Evolutionary conservation across 169 alveolate genomes (phyloP).

Genomic region (Theileria annulata): DNA sequence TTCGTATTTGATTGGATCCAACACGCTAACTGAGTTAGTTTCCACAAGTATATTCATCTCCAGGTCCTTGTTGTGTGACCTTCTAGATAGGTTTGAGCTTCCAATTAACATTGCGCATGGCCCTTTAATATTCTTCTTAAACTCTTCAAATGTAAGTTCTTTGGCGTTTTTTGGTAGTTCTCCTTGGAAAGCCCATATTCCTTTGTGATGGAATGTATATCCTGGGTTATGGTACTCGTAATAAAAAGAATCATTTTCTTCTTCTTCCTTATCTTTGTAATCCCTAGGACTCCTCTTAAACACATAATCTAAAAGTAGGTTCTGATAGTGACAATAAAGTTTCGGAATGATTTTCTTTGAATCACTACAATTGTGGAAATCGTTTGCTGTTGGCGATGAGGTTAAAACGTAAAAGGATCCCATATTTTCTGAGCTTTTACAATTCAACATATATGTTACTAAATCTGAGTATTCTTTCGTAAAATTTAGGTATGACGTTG

Average conservation of each 20-base stretch:
- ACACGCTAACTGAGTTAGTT: constrained; percentile 67
- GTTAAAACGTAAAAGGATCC: constrained; percentile 63
- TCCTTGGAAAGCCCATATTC: constrained; percentile 65
- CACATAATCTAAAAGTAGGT: constrained; percentile 14
- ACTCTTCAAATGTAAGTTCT: constrained; percentile 37
- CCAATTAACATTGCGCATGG: constrained; percentile 79
- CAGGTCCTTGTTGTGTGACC: constrained; percentile 73
- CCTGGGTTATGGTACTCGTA: constrained; percentile 55
- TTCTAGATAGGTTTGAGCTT: constrained; percentile 74
- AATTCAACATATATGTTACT: constrained; percentile 38
- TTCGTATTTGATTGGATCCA: constrained; percentile 67
- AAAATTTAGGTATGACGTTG: constrained; percentile 77
- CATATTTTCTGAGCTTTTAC: constrained; percentile 24
- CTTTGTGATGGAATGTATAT: constrained; percentile 72
- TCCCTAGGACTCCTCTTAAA: constrained; percentile 22
- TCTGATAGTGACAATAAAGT: constrained; percentile 23
- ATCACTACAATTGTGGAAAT: constrained; percentile 63
- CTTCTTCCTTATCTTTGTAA: constrained; percentile 5
- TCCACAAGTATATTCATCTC: constrained; percentile 73
- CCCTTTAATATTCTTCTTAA: constrained; percentile 23
- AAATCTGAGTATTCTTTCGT: constrained; percentile 63
- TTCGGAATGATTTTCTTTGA: constrained; percentile 49
- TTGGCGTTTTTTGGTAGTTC: constrained; percentile 39
- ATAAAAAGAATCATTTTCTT: constrained; percentile 11
- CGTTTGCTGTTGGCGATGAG: constrained; percentile 77